Evolutionary conservation across 106 monocot genomes (phyloP).

Genomic region (Allium sativum): DNA sequence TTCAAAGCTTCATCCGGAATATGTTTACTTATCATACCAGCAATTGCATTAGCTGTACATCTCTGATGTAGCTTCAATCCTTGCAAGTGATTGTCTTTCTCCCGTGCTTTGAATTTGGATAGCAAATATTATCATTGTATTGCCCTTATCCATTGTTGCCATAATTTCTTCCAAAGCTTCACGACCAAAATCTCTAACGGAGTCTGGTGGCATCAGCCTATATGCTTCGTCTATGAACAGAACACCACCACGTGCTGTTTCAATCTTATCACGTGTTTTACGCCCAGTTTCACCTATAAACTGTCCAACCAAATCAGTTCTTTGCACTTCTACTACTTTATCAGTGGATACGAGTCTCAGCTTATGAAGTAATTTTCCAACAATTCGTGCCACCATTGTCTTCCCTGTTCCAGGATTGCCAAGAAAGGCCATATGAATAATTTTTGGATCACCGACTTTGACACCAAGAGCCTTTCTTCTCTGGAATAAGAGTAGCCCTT

Average conservation of each 20-base stretch:
- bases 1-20: slow-evolving; percentile 48
- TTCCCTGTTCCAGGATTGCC: slow-evolving; percentile 22
- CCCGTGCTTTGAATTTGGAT: slow-evolving; percentile 58
- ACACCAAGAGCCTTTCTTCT: neutral
- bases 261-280: slow-evolving; percentile 92
- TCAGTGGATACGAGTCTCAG: slow-evolving; percentile 80
- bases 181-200: slow-evolving; percentile 86
- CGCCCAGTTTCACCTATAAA: slow-evolving; percentile 97
- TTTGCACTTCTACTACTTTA: slow-evolving; percentile 88
- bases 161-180: slow-evolving; percentile 97
- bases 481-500: neutral
- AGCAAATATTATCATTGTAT: slow-evolving; percentile 77
- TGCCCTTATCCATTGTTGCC: slow-evolving; percentile 91
- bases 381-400: slow-evolving; percentile 85
- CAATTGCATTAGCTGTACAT: slow-evolving; percentile 42
- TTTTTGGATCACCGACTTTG: neutral
- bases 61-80: slow-evolving; percentile 76
- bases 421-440: slow-evolving; percentile 3
- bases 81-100: slow-evolving; percentile 28
- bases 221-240: slow-evolving; percentile 96
- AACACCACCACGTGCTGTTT: slow-evolving; percentile 70
- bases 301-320: slow-evolving; percentile 93
- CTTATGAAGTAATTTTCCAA: slow-evolving; percentile 80
- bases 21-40: slow-evolving; percentile 28
- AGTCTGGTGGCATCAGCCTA: slow-evolving; percentile 83